Base-by-base conservation (phyloP, 2,329 filamentous ascomycete species). In the Hansfordia pulvinata region DNA sequence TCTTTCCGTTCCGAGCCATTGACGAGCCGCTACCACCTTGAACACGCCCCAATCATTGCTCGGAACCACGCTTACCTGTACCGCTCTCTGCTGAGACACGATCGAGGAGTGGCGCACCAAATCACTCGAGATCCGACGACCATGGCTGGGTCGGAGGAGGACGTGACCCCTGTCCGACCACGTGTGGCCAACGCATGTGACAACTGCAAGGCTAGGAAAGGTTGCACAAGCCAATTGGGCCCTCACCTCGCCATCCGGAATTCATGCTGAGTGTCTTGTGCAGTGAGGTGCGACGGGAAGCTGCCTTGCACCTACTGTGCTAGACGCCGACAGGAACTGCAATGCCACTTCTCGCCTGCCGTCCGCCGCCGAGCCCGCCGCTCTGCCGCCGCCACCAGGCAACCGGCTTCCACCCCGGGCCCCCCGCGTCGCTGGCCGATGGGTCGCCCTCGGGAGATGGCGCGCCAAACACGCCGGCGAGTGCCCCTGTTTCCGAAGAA, bases 181-280 rank as follows among this genome's bases (percentile, higher is more conserved):
- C 62, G 64, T 32, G 58, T 66, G 22, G 50, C 60, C 30, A 66
- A 66, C 33, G 64, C 64, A 22, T 69, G 64, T 42, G 62, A 68
- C 34, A 53, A 54, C 3, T 69, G 64, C 49, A 69, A 69, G 37
- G 51, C 56, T 8, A 56, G 62, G 29, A 69, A 68, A 52, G 52
- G 45, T 48, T 17, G 11, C 19, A 8, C 11, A 17, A 20, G 17
- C 18, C 6, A 22, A 8, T 19, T 21, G 11, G 4, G 17, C 16
- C 16, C 9, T 14, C 20, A 12, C 20, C 4, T 9, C 17, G 10
- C 14, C 16, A 13, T 25, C 16, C 10, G n/a, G 17, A 9, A 15
- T 12, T 24, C 24, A n/a, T n/a, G 20, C 25, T 16, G 16, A 13
- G 24, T n/a, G 9, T 17, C n/a, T 16, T 20, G n/a, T 27, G n/a